A percentile compares a stretch with the other conserved stretches of the same genome.
Conservation (phyloP, 2,329 filamentous ascomycete genomes). For the Nemania bipapillata region DNA sequence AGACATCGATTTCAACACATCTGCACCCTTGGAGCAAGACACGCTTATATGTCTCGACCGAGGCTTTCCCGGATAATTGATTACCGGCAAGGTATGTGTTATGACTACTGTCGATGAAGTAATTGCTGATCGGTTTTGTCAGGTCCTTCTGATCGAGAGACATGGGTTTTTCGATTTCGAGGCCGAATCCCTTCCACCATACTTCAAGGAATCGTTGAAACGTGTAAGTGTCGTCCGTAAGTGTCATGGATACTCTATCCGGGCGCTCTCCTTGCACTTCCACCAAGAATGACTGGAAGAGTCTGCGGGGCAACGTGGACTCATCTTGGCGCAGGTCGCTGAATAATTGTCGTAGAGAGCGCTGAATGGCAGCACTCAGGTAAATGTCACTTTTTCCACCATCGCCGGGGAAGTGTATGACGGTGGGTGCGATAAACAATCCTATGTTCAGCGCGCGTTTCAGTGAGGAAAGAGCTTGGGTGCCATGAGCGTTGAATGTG, state of each 20-base stretch:
- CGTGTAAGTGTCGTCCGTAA: conserved; percentile 57
- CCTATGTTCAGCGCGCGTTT: conserved; percentile 50
- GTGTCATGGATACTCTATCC: conserved; percentile 41
- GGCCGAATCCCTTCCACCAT: conserved; percentile 59
- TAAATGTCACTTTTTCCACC: conserved; percentile 51
- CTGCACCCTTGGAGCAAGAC: conserved; percentile 81
- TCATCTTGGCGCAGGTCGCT: conserved; percentile 56
- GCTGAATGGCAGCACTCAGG: conserved; percentile 62
- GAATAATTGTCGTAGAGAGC: conserved; percentile 62
- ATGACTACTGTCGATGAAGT: conserved; percentile 94
- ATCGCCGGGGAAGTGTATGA: conserved; percentile 46
- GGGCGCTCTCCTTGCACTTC: conserved; percentile 59
- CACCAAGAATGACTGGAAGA: conserved; percentile 63
- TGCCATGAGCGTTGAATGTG: conserved; percentile 47
- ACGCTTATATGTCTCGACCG: conserved; percentile 77
- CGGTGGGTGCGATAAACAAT: conserved; percentile 49
- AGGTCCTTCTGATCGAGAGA: conserved; percentile 64
- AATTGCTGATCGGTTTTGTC: conserved; percentile 79
- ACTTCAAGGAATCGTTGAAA: conserved; percentile 63
- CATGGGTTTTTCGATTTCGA: conserved; percentile 59
- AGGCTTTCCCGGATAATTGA: conserved; percentile 81
- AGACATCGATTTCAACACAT: conserved; percentile 95
- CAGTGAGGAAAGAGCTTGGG: conserved; percentile 48
- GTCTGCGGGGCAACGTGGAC: conserved; percentile 52
- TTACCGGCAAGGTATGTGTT: conserved; percentile 93